Percentiles rank a stretch among this genome's conserved stretches.
Evolutionary conservation across 768 basidiomycete genomes (phyloP).

Genomic region (Sporobolomyces phaffii): DNA sequence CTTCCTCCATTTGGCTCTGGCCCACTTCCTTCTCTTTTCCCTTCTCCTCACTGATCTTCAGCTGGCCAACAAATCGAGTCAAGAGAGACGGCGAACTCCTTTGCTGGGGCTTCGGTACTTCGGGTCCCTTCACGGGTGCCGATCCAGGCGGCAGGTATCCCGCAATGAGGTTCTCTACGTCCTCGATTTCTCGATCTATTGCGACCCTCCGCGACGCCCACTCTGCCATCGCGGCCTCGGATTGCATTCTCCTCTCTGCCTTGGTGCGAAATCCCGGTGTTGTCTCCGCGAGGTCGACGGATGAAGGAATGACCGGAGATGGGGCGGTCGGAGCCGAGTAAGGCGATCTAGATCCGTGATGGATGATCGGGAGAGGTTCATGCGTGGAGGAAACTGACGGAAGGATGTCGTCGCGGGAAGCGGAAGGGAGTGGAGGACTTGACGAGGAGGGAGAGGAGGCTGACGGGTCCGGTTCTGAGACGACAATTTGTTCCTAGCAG

Average conservation of each 20-base stretch:
- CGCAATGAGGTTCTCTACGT: not conserved
- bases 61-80: too few relatives aligned
- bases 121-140: not conserved
- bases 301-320: not conserved
- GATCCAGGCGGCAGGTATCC: not conserved
- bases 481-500: too few relatives aligned
- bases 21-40: not conserved
- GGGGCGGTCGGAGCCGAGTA: not conserved
- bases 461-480: too few relatives aligned
- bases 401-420: not conserved
- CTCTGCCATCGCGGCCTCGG: not conserved
- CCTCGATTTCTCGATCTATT: constrained; percentile 8
- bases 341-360: not conserved
- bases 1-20: not conserved
- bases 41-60: not conserved
- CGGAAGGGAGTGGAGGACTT: not conserved
- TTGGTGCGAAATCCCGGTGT: not conserved
- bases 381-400: not conserved
- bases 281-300: not conserved
- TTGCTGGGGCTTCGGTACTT: not conserved
- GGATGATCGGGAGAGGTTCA: not conserved
- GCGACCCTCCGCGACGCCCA: not conserved
- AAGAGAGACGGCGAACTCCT: not conserved
- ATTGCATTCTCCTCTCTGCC: not conserved
- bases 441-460: not conserved